Evolutionary conservation across 176 grass and related monocot species (phyloP), one percentile per base, ranked within the genome.

Genomic region (Neostapfia colusana): DNA sequence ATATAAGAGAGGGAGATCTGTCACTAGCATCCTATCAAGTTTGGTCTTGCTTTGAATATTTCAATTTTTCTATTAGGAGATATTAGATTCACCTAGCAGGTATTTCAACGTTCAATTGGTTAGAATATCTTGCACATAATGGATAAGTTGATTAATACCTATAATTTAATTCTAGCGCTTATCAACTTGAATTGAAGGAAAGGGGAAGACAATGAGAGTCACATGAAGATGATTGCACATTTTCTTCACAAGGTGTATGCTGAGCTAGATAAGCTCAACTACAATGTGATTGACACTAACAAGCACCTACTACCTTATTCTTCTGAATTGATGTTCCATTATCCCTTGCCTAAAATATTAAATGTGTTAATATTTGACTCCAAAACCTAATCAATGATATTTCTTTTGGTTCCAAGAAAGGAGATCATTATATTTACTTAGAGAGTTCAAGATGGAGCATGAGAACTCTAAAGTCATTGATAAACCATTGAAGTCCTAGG

Each of bases 381-480:
- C 2, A 44, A 44, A 41, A 13, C 60, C 12, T 75, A 51, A 75
- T 74, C 17, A 66, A 34, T 69, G 67, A 17, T 20, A 13, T 28
- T 59, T 10, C 12, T 78, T 80, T 65, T 81, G 55, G 18, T 65
- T 72, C 41, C 38, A 91, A 84, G 88, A 91, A n/a, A n/a, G n/a
- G n/a, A n/a, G n/a, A n/a, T n/a, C 87, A 87, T 25, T 91, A 91
- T 55, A 84, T 84, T 48, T 91, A 91, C 66, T 91, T 67, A 72
- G 80, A 2, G 88, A 91, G 72, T 91, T 91, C 76, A 91, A n/a
- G n/a, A n/a, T n/a, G n/a, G n/a, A n/a, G n/a, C n/a, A n/a, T n/a
- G n/a, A n/a, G n/a, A n/a, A n/a, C n/a, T n/a, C n/a, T n/a, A n/a
- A n/a, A n/a, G n/a, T n/a, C n/a, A n/a, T n/a, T n/a, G n/a, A n/a